Base-by-base conservation (phyloP, 257 asterid genomes). In the Nyctanthes arbortristis region DNA sequence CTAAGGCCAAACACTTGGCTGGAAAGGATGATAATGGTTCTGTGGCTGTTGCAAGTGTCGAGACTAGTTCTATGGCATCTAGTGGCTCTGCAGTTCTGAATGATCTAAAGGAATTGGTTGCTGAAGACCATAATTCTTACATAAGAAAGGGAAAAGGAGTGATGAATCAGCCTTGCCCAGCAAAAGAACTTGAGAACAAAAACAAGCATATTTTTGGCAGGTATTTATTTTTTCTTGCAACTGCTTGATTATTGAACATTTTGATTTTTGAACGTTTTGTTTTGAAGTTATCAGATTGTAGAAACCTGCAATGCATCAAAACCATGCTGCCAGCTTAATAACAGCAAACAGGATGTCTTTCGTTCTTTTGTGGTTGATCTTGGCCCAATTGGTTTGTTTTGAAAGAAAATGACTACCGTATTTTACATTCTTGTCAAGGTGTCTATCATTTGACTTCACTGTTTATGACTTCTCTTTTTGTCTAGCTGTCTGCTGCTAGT, bases 61-160 rank as follows among this genome's bases (percentile, higher is more conserved):
- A 45, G 79, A 70, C 69, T 67, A 67, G 54, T 55, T 52, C 78
- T 30, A 34, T 56, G 64, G 68, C 77, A 49, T 75, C 84, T 45
- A 30, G 65, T 65, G 73, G 83, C 70, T 73, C 87, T 47, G 61
- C 55, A 20, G 61, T 52, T 80, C 65, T 66, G 30, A 29, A 36
- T 80, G 74, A 61, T 61, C 72, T 79, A 37, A 79, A 27, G 66
- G 91, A 85, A 60, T 75, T 82, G 81, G 88, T 77, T 59, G 68
- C 84, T 71, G 86, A 84, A 63, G 91, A 70, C 25, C 37, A 25
- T 45, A 80, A 70, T 75, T 78, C 84, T 71, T 63, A 47, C 68
- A 43, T 22, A 67, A 64, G 80, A 45, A 93, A 88, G 84, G 98
- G 97, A 63, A 93, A 93, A 82, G 88, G 79, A 77, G 85, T 87